Evolutionary conservation across 2,329 filamentous ascomycete species (phyloP), one percentile per base, ranked within the genome.

Genomic region (Penicillium sp.): DNA sequence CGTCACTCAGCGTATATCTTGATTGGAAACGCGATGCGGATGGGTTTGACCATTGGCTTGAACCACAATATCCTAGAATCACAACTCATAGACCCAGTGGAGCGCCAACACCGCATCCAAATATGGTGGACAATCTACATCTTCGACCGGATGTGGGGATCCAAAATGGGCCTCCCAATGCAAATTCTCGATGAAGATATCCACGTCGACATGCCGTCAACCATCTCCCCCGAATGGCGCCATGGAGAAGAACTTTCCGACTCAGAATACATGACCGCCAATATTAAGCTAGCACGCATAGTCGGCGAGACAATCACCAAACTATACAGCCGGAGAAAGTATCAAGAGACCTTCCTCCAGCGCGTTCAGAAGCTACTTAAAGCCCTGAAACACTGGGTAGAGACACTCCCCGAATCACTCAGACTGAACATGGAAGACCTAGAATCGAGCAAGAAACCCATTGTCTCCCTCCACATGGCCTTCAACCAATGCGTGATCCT

Each of bases 151-250:
- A 76, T 81, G 69, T 80, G 75, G 73, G 77, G 77, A 3, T 77
- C 78, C 0, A 78, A 80, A 44, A 72, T 81, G 48, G 78, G 79
- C 0, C 74, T 80, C 25, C 78, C 80, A 0, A 73, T 78, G 7
- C 77, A 78, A 37, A 76, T 82, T 6, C 72, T 74, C 12, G 79
- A 82, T 48, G 73, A 78, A 35, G 79, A 80, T 17, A 80, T 76
- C 40, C 73, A 75, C 35, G 64, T 73, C 28, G 71, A 75, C 50
- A 67, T 75, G 61, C 74, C 74, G 4, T 73, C 70, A 16, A 65
- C 64, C 3, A 64, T 72, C 6, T 62, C 59, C 12, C 69, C 72
- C 2, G 58, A 59, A 16, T 64, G 63, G 47, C 57, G 67, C 33
- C 70, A 75, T 25, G 64, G 68, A 19, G 69, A 72, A 53, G 72